These are phyloP conservation scores for Entamoeba dispar DNA, from an alignment of 208 protist species.

Conservation along the genomic window DNA sequence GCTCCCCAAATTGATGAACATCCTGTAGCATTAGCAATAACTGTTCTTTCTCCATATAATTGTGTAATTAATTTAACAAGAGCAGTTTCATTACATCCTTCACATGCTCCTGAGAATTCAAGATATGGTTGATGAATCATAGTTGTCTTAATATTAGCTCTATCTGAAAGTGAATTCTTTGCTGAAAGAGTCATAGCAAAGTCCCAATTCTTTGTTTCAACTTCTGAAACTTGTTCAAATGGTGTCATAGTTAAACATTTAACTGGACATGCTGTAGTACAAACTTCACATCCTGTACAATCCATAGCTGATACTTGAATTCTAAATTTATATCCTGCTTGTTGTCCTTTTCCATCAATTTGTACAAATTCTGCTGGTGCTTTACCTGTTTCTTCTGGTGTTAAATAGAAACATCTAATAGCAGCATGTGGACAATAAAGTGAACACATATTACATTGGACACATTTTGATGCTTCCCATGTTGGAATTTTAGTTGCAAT, in stretches of 20 bases:
- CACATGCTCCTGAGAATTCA: conserved; percentile 24
- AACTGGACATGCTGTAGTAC: conserved; percentile 8
- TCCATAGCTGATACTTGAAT: conserved; percentile 24
- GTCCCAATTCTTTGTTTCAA: conserved; percentile 1
- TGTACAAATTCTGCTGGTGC: not conserved
- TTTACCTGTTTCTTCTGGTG: not conserved
- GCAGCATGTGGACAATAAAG: conserved; percentile 45
- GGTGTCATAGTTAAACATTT: not conserved
- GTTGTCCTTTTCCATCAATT: not conserved
- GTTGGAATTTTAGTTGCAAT: conserved; percentile 22
- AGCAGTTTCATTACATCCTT: conserved; percentile 33
- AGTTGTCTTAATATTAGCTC: not conserved
- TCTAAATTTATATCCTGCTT: not conserved
- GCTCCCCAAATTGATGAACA: conserved; percentile 32
- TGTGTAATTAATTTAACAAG: conserved; percentile 50
- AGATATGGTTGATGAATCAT: conserved; percentile 1
- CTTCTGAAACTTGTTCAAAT: not conserved
- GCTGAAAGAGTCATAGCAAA: not conserved
- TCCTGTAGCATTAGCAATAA: conserved; percentile 50
- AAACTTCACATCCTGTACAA: conserved; percentile 21
- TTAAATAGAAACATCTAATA: conserved; percentile 44
- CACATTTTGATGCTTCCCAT: conserved; percentile 44
- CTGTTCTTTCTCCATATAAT: conserved; percentile 45
- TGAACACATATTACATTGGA: conserved; percentile 47
- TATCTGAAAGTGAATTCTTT: not conserved